Base-by-base conservation (phyloP, 2,329 filamentous ascomycete species). In the Tolypocladium paradoxum region DNA sequence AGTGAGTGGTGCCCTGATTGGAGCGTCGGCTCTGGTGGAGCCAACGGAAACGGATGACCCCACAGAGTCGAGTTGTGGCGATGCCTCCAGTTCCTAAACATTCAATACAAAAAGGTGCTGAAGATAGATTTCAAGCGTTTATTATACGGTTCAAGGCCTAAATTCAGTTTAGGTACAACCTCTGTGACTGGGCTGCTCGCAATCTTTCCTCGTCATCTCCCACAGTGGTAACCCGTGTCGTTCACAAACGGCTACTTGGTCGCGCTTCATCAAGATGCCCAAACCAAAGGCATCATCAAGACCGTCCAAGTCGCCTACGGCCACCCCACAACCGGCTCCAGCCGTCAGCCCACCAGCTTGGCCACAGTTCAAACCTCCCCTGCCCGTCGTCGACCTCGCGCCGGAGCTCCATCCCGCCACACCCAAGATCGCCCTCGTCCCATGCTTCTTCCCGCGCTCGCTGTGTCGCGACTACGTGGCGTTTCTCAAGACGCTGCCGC, bases 391-490 rank as follows among this genome's bases (percentile, higher is more conserved):
- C 48, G 78, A 86, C 59, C 81, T 95, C 16, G 64, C 67, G 8
- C 75, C 88, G 31, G 73, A 82, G 34, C 72, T 80, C 0, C 72
- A 81, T 45, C 68, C 74, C 4, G 53, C 60, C 31, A 71, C 72
- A 16, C 65, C 72, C 16, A 90, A 90, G 64, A 87, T 95, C 50
- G 72, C 90, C 49, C 78, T 88, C 4, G 76, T 93, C 54, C 77
- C 81, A 2, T 85, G 82, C 56, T 85, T 95, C 66, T 90, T 88
- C 72, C 87, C 89, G 0, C 76, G 81, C 11, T 81, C 76, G 4
- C 77, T 95, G 6, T 93, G 88, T 73, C 84, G 83, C 60, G 82
- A 78, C 53, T 95, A 92, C 66, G 79, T 90, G 49, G 76, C 80
- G 1, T 93, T 92, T 61, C 78, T 95, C 1, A 70, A 70, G 52